Percentiles rank a stretch among this genome's conserved stretches.
These are phyloP conservation scores for Zymoseptoria ardabiliae DNA, from an alignment of 2,329 filamentous ascomycete species.

Conservation along the genomic window DNA sequence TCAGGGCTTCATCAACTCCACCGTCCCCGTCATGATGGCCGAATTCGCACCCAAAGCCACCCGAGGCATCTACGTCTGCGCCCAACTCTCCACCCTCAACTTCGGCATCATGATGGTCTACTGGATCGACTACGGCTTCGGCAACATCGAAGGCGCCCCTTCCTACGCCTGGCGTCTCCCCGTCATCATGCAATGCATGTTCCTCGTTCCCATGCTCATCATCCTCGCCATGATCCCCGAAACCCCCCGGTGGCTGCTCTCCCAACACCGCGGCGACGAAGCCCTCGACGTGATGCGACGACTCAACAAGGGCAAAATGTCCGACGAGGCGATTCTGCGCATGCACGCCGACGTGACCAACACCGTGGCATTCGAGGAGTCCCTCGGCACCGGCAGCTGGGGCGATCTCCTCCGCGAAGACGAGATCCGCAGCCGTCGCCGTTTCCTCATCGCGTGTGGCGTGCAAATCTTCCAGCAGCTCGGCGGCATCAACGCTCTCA, in stretches of 20 bases:
- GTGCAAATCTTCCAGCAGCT: conserved; percentile 25
- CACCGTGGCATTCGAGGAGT: conserved; percentile 22
- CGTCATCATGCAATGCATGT: conserved; percentile 37
- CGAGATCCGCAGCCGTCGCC: conserved; percentile 21
- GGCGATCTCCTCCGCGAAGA: conserved; percentile 25
- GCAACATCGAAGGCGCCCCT: conserved; percentile 15
- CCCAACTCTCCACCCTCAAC: conserved; percentile 43
- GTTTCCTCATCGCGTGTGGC: conserved; percentile 25
- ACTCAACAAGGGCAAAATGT: conserved; percentile 23
- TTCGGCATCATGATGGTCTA: conserved; percentile 41
- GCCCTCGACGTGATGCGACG: conserved; percentile 29
- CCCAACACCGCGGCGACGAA: conserved; percentile 34
- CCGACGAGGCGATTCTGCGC: conserved; percentile 17
- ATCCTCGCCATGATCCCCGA: conserved; percentile 37
- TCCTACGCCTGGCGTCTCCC: conserved; percentile 38
- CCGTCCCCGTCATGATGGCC: conserved; percentile 39
- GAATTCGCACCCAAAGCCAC: conserved; percentile 33
- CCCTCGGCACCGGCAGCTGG: conserved; percentile 34
- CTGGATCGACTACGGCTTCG: conserved; percentile 42
- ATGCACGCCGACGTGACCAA: conserved; percentile 23
- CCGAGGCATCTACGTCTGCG: conserved; percentile 36
- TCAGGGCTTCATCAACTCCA: conserved; percentile 38
- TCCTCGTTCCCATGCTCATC: conserved; percentile 34
- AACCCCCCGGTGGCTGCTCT: conserved; percentile 39
- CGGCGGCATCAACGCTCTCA: conserved; percentile 26